phyloP scores from a whole-genome alignment of 2,329 filamentous ascomycete genomes.

The Neofusicoccum sp. region DNA sequence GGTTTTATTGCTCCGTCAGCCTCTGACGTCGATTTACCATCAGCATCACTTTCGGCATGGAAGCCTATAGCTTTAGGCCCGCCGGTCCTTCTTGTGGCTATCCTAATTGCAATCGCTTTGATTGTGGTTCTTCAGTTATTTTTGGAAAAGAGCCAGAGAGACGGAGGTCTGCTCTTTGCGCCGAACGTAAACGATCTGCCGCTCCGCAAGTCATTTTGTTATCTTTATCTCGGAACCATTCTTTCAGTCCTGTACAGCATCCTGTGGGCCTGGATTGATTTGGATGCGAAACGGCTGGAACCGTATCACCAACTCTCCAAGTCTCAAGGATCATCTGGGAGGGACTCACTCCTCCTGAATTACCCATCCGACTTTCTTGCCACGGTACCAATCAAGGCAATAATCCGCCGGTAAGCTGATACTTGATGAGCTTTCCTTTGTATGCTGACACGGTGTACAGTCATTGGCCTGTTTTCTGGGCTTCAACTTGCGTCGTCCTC shows the following conservation, averaged over 20 bases:
- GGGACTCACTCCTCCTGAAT: conserved; percentile 51
- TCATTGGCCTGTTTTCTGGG: conserved; percentile 56
- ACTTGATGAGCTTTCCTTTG: neutral
- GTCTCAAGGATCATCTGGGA: conserved; percentile 40
- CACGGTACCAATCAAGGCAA: conserved; percentile 43
- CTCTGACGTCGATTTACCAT: too few species aligned
- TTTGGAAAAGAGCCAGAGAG: conserved; percentile 36
- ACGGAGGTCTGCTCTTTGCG: conserved; percentile 47
- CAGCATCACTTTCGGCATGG: neutral
- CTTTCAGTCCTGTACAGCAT: conserved; percentile 57
- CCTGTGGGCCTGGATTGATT: conserved; percentile 59
- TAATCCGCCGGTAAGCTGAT: conserved; percentile 30
- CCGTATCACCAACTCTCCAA: conserved; percentile 60
- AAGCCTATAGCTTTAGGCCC: neutral
- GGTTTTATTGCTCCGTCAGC: too few species aligned
- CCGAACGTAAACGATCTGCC: conserved; percentile 40
- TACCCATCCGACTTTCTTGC: conserved; percentile 55
- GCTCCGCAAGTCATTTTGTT: conserved; percentile 35
- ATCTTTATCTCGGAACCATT: conserved; percentile 55
- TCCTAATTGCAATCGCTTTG: conserved; percentile 24
- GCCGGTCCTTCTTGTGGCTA: neutral
- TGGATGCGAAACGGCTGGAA: conserved; percentile 59
- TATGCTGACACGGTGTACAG: conserved; percentile 26
- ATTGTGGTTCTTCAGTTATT: conserved; percentile 49
- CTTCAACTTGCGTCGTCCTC: conserved; percentile 49